Base-by-base conservation (phyloP, 768 basidiomycete species). In the Asterophora parasitica region DNA sequence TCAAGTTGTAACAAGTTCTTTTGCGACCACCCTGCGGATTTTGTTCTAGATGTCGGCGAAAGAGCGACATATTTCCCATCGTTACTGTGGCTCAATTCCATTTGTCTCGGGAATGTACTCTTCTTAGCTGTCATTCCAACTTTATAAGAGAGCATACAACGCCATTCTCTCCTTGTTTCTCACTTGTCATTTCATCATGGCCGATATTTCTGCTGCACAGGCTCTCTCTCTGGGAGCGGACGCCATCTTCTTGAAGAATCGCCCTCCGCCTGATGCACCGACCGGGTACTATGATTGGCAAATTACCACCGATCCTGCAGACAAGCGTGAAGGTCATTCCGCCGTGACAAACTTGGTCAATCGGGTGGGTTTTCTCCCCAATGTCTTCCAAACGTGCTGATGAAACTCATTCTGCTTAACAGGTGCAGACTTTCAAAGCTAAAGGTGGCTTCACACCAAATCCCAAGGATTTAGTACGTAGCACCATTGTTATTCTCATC, bases 271-370 rank as follows among this genome's bases (percentile, higher is more conserved):
- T 4, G 55, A 48, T 19, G 66, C 73, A 0, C 67, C 67, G 5
- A 70, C 72, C 48, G 73, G 73, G 7, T 65, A 65, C 46, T 76
- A 76, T 50, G 69, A 73, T 55, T 67, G 62, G 56, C 62, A 74
- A 53, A 63, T 66, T 10, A 54, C 58, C 13, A 54, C 59, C 16
- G 52, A 61, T 17, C 58, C 62, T 7, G 55, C 54, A 28, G 49
- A 50, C 8, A 49, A 54, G 15, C 58, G 56, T 1, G 58, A 65
- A 35, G 63, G 58, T 4, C 70, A 71, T 44, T 65, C 69, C 9
- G 55, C 53, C 1, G 56, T 72, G 15, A 64, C 65, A 36, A 67
- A 67, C 38, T 53, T 67, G 37, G 45, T 63, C 40, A 55, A 61
- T 30, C 47, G 54, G 42, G 61, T 65, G 33, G n/a, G n/a, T n/a